These are phyloP conservation scores for Nothophaeocryptopus gaeumannii DNA, from an alignment of 2,329 filamentous ascomycete species.

Conservation along the genomic window DNA sequence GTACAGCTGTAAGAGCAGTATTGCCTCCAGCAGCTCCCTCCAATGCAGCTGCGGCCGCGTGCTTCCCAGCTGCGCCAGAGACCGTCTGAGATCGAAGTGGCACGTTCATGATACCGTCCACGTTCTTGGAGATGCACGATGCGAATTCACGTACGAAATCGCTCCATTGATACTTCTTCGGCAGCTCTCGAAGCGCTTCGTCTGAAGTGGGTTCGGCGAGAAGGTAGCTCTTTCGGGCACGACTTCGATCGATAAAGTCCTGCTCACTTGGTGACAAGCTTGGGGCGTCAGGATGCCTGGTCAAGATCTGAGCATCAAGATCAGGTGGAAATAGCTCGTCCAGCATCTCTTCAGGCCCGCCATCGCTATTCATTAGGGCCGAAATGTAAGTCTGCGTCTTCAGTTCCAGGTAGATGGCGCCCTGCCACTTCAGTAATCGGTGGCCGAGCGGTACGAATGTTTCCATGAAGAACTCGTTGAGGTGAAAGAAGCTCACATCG, in stretches of 20 bases:
- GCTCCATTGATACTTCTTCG: conserved; percentile 62
- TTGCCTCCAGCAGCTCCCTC: conserved; percentile 3
- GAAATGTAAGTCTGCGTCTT: conserved; percentile 68
- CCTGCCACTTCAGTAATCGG: conserved; percentile 58
- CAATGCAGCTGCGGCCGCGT: conserved; percentile 6
- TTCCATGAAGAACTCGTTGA: conserved; percentile 62
- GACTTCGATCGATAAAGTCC: conserved; percentile 57
- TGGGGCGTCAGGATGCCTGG: conserved; percentile 53
- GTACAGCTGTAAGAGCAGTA: conserved; percentile 3
- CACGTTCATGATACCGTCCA: conserved; percentile 44
- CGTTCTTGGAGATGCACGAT: conserved; percentile 57
- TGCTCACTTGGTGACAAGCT: conserved; percentile 56
- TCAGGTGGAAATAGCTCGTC: conserved; percentile 60
- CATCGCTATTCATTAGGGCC: conserved; percentile 56
- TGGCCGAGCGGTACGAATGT: conserved; percentile 61
- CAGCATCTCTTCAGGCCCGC: conserved; percentile 55
- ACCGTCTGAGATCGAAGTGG: conserved; percentile 27
- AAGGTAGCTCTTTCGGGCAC: conserved; percentile 56
- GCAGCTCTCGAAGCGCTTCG: conserved; percentile 50
- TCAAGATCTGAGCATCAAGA: conserved; percentile 53
- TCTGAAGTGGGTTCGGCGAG: conserved; percentile 45
- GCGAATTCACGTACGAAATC: conserved; percentile 61
- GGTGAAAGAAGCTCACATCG: conserved; percentile 61
- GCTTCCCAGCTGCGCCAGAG: conserved; percentile 6
- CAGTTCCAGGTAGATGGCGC: conserved; percentile 60